A percentile compares a stretch with the other conserved stretches of the same genome.
These are phyloP conservation scores for Myxozyma geophila DNA, from an alignment of 805 yeast species.

Conservation along the genomic window DNA sequence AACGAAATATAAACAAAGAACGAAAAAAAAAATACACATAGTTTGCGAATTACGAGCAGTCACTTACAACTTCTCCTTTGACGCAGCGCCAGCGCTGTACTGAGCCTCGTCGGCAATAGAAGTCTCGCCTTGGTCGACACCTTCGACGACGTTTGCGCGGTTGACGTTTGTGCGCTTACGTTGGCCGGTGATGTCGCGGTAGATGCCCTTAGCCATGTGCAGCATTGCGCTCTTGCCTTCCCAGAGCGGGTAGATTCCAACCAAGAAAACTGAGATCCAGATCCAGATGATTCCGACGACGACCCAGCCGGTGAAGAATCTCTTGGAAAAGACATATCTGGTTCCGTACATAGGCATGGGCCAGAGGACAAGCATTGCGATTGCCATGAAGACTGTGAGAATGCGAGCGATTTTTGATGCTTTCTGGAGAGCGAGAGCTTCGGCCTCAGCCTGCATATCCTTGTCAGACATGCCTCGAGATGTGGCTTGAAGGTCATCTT, in stretches of 20 bases:
- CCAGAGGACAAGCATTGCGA: conserved; percentile 70
- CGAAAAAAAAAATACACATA: not conserved
- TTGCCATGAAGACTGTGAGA: conserved; percentile 45
- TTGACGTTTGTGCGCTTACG: conserved; percentile 1
- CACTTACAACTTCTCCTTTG: conserved; percentile 8
- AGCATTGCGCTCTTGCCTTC: conserved; percentile 55
- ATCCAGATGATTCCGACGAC: conserved; percentile 74
- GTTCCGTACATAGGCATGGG: conserved; percentile 89
- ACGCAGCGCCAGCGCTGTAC: conserved; percentile 3
- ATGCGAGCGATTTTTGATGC: conserved; percentile 35
- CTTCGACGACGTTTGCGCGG: conserved; percentile 11
- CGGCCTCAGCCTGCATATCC: conserved; percentile 16
- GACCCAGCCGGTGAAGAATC: conserved; percentile 83
- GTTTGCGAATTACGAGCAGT: not conserved
- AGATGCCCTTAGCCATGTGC: conserved; percentile 33
- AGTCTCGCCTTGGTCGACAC: not conserved
- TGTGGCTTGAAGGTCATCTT: not conserved
- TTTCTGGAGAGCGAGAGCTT: conserved; percentile 3
- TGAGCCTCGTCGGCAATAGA: conserved; percentile 9
- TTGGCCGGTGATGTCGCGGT: conserved; percentile 20
- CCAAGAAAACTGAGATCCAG: conserved; percentile 33
- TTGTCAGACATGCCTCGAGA: not conserved
- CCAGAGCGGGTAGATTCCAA: conserved; percentile 50
- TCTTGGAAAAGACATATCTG: conserved; percentile 67
- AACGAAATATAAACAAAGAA: not conserved